These are phyloP conservation scores for Ormosia emarginata DNA, from an alignment of 306 rosid genomes.

Conservation along the genomic window DNA sequence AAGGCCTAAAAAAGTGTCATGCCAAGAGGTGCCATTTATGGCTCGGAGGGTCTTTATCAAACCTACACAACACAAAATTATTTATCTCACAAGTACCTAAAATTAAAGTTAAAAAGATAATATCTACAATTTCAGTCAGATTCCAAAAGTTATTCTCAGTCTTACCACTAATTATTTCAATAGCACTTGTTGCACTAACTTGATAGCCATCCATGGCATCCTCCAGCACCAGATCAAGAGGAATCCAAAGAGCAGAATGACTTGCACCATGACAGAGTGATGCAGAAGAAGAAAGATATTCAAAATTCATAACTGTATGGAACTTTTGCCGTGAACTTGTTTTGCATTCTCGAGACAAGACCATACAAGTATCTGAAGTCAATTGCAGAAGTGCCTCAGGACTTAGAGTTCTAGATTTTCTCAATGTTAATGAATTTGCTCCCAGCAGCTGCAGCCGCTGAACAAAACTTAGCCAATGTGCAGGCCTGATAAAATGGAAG, in stretches of 20 bases:
- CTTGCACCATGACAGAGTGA: slow-evolving; percentile 71
- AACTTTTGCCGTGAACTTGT: slow-evolving; percentile 68
- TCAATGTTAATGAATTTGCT: slow-evolving; percentile 62
- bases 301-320: slow-evolving; percentile 67
- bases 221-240: slow-evolving; percentile 88
- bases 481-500: slow-evolving; percentile 56
- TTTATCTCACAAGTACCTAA: not conserved
- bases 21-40: slow-evolving; percentile 91
- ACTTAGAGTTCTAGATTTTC: slow-evolving; percentile 63
- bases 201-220: slow-evolving; percentile 98
- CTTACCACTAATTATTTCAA: slow-evolving; percentile 77
- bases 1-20: slow-evolving; percentile 87
- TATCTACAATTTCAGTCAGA: slow-evolving; percentile 12
- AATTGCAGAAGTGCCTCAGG: slow-evolving; percentile 61
- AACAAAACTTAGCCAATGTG: slow-evolving; percentile 69
- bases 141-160: slow-evolving; percentile 11
- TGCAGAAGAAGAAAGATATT: slow-evolving; percentile 73
- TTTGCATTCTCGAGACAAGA: slow-evolving; percentile 60
- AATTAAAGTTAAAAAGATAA: slow-evolving; percentile 3
- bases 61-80: slow-evolving; percentile 55
- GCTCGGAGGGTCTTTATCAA: slow-evolving; percentile 87
- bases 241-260: slow-evolving; percentile 92
- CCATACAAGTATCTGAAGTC: slow-evolving; percentile 45
- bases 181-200: slow-evolving; percentile 83
- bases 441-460: slow-evolving; percentile 62